Evolutionary conservation across 768 basidiomycete species (phyloP), one percentile per base, ranked within the genome.

Genomic region (Leccinum barrowsii): DNA sequence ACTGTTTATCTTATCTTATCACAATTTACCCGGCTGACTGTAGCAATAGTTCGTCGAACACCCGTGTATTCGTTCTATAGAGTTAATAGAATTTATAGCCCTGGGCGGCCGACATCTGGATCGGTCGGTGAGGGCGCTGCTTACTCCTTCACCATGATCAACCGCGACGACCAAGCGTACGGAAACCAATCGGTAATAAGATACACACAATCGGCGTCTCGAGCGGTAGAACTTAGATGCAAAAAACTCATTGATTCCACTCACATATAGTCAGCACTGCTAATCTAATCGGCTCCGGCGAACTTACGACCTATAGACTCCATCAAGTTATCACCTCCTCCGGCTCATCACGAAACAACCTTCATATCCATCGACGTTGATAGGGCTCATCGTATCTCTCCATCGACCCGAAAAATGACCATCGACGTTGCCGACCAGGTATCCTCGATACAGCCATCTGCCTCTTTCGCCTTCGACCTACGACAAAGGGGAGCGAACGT

Each of bases 381-480:
- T 70, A 0, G 85, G 83, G 51, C 85, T 92, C 48, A 90, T 70
- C 3, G 89, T 89, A 66, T 96, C 94, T 61, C 93, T 78, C 93
- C 93, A 96, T 49, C 93, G 79, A 34, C 94, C 93, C 17, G 89
- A 85, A 35, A 93, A 71, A 66, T 86, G 85, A 10, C 89, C 88
- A 59, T 88, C 77, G 17, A 74, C 71, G 57, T 84, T 81, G 7
- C 89, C 90, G 37, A 92, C 81, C 52, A 93, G 76, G 71, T 90
- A 93, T 11, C 91, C 91, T 50, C 92, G 81, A 71, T 94, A 94
- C 22, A 93, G 73, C 92, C 92, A 94, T 64, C 80, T 84, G 11
- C 92, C 92, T 58, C 93, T 79, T 57, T 87, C 86, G 24, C 81
- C 84, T 58, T 84, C 82, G n/a, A 81, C 74, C 88, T 91, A 60